Percentiles rank a stretch among this genome's conserved stretches.
Evolutionary conservation across 495 filamentous ascomycete species (phyloP).

Genomic region (Trichoderma parareesei): DNA sequence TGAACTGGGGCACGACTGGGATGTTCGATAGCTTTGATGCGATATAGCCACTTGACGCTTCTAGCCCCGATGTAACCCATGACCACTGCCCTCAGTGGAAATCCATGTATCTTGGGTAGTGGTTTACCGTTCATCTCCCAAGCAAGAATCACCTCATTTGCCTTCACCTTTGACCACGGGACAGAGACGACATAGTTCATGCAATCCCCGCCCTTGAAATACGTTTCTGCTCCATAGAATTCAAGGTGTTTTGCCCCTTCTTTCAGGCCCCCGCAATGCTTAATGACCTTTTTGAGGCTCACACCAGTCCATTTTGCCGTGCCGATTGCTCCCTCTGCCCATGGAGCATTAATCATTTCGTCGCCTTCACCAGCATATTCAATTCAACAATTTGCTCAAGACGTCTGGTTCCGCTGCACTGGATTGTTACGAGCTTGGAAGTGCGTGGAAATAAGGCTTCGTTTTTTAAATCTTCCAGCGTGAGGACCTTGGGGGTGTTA

Average conservation of each 20-base stretch:
- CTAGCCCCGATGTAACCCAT: constrained; percentile 91
- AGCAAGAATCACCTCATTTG: constrained; percentile 56
- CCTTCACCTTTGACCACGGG: constrained; percentile 56
- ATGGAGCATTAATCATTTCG: constrained; percentile 61
- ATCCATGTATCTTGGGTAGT: constrained; percentile 79
- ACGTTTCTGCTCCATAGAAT: constrained; percentile 57
- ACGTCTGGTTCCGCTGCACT: constrained; percentile 61
- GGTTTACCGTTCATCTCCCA: constrained; percentile 87
- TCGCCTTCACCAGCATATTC: constrained; percentile 58
- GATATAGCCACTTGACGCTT: constrained; percentile 93
- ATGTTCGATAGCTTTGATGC: constrained; percentile 62
- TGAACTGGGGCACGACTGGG: constrained; percentile 60
- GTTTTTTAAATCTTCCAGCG: constrained; percentile 48
- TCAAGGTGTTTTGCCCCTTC: constrained; percentile 51
- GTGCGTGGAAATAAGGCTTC: constrained; percentile 47
- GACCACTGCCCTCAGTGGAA: constrained; percentile 75
- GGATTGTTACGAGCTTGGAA: constrained; percentile 49
- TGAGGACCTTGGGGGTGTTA: constrained; percentile 43
- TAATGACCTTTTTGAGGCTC: constrained; percentile 57
- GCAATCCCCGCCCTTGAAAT: constrained; percentile 54
- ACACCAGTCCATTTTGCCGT: constrained; percentile 56
- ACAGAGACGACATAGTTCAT: constrained; percentile 57
- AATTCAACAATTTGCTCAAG: constrained; percentile 55
- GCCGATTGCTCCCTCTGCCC: constrained; percentile 59
- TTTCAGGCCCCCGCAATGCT: constrained; percentile 52